These are phyloP conservation scores for Astrothelium subdiscretum DNA, from an alignment of 495 filamentous ascomycete species.

Conservation along the genomic window DNA sequence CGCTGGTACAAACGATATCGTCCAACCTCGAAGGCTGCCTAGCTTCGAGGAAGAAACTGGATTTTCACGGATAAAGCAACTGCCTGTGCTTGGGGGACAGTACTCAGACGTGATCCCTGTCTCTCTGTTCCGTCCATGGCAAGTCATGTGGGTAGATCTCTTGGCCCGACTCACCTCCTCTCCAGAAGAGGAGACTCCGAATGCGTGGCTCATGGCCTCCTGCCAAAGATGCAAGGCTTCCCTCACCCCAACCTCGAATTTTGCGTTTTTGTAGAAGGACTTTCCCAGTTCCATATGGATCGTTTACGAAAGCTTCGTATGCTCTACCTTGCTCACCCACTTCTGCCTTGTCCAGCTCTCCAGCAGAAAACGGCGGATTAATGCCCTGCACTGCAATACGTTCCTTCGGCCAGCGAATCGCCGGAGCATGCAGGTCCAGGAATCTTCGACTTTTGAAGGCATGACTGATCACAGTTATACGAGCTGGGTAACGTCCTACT, in stretches of 20 bases:
- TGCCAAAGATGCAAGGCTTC: neutral
- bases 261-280: slow-evolving; percentile 20
- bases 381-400: slow-evolving; percentile 24
- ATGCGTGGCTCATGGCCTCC: slow-evolving; percentile 5
- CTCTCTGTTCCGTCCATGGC: slow-evolving; percentile 12
- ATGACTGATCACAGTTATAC: slow-evolving; percentile 26
- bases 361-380: slow-evolving; percentile 21
- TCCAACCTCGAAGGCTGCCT: neutral
- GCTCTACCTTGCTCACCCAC: slow-evolving; percentile 17
- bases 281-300: slow-evolving; percentile 19
- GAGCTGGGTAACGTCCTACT: slow-evolving; percentile 20
- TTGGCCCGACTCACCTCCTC: slow-evolving; percentile 9
- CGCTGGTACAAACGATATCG: slow-evolving; percentile 26
- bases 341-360: slow-evolving; percentile 17
- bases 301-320: slow-evolving; percentile 16
- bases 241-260: slow-evolving; percentile 17
- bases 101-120: neutral
- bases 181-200: slow-evolving; percentile 11
- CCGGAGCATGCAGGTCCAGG: slow-evolving; percentile 24
- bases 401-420: slow-evolving; percentile 24
- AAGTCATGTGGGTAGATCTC: slow-evolving; percentile 11
- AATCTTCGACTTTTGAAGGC: slow-evolving; percentile 29
- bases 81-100: neutral
- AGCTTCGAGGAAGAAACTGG: neutral
- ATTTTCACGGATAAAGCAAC: neutral